Base-by-base conservation (phyloP, 371 early-diverging fungal species). In the Fennellomyces sp. region DNA sequence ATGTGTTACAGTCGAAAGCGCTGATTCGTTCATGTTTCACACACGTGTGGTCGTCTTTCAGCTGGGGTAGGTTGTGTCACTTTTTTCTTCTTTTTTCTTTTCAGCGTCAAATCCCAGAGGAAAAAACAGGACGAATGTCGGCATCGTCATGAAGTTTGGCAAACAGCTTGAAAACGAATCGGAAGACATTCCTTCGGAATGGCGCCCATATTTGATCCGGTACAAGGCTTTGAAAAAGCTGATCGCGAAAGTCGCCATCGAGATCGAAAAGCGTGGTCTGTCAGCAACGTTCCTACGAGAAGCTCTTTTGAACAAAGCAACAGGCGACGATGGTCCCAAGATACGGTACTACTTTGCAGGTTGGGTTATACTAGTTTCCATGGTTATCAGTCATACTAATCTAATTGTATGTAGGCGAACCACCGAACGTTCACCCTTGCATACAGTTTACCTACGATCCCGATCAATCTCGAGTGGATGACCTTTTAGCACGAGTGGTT, bases 91-190 rank as follows among this genome's bases (percentile, higher is more conserved):
- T 21, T 23, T 45, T 21, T 4, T 45, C 23, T 45, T 23, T 5
- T 5, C 13, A 17, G 5, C 5, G n/a, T 21, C 21, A 25, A 45
- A 45, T 8, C n/a, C 45, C 23, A 45, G 8, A 4, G 23, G 10
- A 45, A 45, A 39, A 39, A 39, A 39, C 5, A n/a, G n/a, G 45
- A 12, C 45, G 19, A 45, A 45, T 45, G 45, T n/a, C n/a, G 45
- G 0, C 15, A 50, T 13, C 2, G 51, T 35, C 42, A 91, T 91
- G 92, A 92, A 92, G 75, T 92, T 91, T 66, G 89, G 77, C 42
- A 89, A 91, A 63, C 80, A 82, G 25, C 75, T 92, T 26, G 88
- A 90, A 61, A 78, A 80, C 13, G 85, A 80, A 66, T 80, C 89
- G 26, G 86, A 88, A 66, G 70, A 84, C 42, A 83, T 92, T 64